These are phyloP conservation scores for Stygiomarasmius scandens DNA, from an alignment of 1,284 basidiomycete species.

Conservation along the genomic window DNA sequence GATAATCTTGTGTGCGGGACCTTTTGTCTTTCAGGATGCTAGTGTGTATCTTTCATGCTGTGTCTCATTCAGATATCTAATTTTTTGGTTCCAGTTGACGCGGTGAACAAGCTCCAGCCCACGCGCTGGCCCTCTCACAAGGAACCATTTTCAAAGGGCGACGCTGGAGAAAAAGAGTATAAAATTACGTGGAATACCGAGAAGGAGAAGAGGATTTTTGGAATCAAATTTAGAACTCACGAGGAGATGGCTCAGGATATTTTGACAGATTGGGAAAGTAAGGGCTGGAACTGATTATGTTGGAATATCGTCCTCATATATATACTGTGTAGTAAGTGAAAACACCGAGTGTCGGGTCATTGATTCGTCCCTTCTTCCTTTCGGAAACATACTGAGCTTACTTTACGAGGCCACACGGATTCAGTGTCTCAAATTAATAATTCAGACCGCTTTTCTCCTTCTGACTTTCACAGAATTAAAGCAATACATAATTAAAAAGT, in stretches of 20 bases:
- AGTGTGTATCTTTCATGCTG: slow-evolving; percentile 8
- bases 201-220: slow-evolving; percentile 8
- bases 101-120: slow-evolving; percentile 12
- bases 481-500: no score
- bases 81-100: slow-evolving; percentile 14
- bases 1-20: slow-evolving; percentile 17
- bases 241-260: slow-evolving; percentile 19
- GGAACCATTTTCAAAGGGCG: slow-evolving; percentile 8
- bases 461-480: no score
- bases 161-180: slow-evolving; percentile 9
- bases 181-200: slow-evolving; percentile 14
- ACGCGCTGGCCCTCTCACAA: slow-evolving; percentile 10
- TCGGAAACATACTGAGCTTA: no score
- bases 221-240: slow-evolving; percentile 17
- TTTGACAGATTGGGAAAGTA: slow-evolving; percentile 10
- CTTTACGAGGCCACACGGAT: no score
- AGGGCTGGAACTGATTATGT: no score
- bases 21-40: slow-evolving; percentile 18
- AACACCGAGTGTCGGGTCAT: no score
- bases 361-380: no score
- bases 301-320: no score
- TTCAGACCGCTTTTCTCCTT: no score
- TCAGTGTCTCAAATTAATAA: no score
- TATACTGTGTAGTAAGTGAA: no score
- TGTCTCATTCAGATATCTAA: background rate